Percentiles rank a stretch among this genome's conserved stretches.
These are phyloP conservation scores for Candida maesae DNA, from an alignment of 805 yeast genomes.

Conservation along the genomic window DNA sequence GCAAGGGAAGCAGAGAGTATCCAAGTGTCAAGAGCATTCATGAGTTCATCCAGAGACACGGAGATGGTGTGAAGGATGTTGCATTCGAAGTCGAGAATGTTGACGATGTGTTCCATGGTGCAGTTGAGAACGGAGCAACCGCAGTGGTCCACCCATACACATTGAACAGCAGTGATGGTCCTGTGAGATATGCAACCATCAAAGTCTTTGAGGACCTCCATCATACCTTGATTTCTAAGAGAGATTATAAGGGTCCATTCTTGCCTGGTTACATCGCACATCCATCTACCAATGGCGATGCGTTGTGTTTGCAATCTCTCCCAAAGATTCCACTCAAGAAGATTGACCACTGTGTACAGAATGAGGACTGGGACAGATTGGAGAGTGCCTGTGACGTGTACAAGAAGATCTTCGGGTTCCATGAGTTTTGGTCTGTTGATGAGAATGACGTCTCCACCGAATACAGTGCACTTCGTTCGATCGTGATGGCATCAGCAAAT, in stretches of 20 bases:
- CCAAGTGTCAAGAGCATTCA: constrained; percentile 36
- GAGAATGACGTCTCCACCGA: constrained; percentile 70
- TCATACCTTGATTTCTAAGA: constrained; percentile 60
- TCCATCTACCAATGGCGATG: not conserved
- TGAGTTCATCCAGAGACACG: constrained; percentile 51
- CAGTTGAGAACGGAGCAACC: constrained; percentile 51
- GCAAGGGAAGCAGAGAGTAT: constrained; percentile 19
- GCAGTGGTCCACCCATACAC: constrained; percentile 27
- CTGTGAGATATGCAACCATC: constrained; percentile 48
- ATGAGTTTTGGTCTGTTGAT: constrained; percentile 81
- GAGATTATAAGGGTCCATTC: constrained; percentile 37
- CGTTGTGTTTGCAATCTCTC: constrained; percentile 12
- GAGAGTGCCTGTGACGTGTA: constrained; percentile 54
- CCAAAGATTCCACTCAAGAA: constrained; percentile 38
- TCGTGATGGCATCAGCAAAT: constrained; percentile 70
- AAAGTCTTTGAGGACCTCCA: constrained; percentile 56
- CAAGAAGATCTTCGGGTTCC: constrained; percentile 64
- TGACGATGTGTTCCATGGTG: constrained; percentile 39
- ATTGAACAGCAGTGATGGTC: constrained; percentile 50
- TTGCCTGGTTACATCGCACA: constrained; percentile 44
- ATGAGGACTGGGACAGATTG: constrained; percentile 69
- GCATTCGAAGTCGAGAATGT: constrained; percentile 59
- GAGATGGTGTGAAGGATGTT: constrained; percentile 79
- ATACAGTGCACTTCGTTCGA: constrained; percentile 64
- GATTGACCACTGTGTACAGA: constrained; percentile 82